Evolutionary conservation across 306 rosid species (phyloP).

Genomic region (Malus sylvestris): DNA sequence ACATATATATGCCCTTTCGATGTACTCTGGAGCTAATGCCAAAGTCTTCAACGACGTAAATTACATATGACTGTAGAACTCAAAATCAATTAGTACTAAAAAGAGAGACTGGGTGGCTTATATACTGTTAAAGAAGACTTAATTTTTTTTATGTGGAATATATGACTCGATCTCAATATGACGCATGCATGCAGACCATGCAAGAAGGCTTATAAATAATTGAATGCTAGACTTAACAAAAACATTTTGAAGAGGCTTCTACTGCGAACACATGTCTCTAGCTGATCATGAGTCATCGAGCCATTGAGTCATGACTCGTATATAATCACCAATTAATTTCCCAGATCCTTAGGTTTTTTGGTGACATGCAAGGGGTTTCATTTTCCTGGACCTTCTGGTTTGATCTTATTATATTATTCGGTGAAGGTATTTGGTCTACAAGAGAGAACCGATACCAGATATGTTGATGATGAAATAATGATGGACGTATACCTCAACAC

Average conservation of each 20-base stretch:
- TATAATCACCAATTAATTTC: background rate
- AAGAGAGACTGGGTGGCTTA: background rate
- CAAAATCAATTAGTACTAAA: background rate
- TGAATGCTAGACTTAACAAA: background rate
- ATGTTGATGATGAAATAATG: background rate
- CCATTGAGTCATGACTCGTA: background rate
- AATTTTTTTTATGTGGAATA: too few relatives aligned
- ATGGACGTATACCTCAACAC: background rate
- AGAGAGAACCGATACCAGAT: background rate
- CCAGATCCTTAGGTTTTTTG: background rate
- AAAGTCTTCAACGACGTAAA: background rate
- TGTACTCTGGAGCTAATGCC: background rate
- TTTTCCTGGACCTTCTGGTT: background rate
- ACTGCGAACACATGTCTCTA: background rate
- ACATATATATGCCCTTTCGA: background rate
- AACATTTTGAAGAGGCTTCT: background rate
- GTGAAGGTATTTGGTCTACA: background rate
- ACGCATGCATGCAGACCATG: background rate
- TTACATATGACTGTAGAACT: background rate
- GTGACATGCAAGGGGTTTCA: background rate
- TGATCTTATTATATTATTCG: background rate
- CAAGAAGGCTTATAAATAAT: background rate
- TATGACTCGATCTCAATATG: background rate
- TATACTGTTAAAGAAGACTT: background rate
- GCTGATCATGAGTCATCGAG: background rate